These are phyloP conservation scores for Fusarium sp. DNA, from an alignment of 2,329 filamentous ascomycete species.

Conservation along the genomic window DNA sequence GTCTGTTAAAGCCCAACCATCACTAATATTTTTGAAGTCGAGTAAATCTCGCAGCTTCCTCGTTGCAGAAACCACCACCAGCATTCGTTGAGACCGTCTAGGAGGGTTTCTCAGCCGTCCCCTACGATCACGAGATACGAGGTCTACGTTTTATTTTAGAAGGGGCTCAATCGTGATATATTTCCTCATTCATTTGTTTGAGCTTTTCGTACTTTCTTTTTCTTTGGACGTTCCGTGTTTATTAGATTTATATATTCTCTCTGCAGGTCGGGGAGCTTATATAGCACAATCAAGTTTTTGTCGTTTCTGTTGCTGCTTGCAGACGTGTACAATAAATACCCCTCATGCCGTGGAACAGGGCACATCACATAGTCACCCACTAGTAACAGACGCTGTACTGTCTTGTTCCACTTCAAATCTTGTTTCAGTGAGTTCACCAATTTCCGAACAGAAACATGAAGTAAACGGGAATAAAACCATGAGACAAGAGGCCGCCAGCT, in stretches of 20 bases:
- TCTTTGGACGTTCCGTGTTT: neutral
- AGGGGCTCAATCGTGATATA: neutral
- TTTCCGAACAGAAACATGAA: neutral
- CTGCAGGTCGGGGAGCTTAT: neutral
- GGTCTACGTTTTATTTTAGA: neutral
- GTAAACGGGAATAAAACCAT: neutral
- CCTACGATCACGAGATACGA: neutral
- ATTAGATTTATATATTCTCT: neutral
- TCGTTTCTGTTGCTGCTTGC: too few relatives aligned
- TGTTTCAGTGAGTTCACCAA: neutral
- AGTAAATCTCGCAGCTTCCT: neutral
- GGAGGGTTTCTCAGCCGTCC: rapidly evolving
- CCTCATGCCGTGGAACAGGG: neutral
- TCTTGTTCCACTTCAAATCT: too few relatives aligned
- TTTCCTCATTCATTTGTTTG: neutral
- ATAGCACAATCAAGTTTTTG: neutral
- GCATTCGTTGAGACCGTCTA: neutral
- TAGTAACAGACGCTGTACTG: too few relatives aligned
- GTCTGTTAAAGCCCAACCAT: rapidly evolving
- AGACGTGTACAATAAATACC: too few relatives aligned
- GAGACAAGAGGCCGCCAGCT: neutral
- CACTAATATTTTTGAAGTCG: conserved; percentile 11
- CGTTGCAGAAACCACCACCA: neutral
- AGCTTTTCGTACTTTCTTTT: neutral
- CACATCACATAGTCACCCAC: neutral